Conservation (phyloP, 164 flowering plant genomes). For the Kalanchoe fedtschenkoi region DNA sequence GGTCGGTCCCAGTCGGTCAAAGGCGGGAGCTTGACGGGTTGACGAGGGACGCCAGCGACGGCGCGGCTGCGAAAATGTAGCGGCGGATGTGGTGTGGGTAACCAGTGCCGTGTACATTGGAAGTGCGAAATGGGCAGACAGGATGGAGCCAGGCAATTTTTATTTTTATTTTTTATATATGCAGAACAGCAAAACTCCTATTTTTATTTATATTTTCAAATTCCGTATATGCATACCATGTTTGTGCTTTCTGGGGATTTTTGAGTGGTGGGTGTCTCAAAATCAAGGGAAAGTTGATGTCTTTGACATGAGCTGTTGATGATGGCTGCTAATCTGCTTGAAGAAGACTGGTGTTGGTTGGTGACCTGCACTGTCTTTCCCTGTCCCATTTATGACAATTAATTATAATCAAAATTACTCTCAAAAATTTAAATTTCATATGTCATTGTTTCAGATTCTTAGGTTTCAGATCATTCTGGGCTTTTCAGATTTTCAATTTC, state of each 20-base stretch:
- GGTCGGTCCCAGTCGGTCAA: not conserved
- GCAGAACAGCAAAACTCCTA: not conserved
- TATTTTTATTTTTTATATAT: too few relatives aligned
- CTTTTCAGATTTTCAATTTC: too few relatives aligned
- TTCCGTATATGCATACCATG: not conserved
- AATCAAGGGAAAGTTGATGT: not conserved
- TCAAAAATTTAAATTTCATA: not conserved
- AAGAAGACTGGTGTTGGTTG: not conserved
- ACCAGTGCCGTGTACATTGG: not conserved
- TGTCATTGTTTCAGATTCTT: too few relatives aligned
- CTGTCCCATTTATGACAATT: not conserved
- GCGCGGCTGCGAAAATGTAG: not conserved
- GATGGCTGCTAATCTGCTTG: not conserved
- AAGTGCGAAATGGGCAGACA: slow-evolving; percentile 1
- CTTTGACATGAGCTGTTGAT: not conserved
- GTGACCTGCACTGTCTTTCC: not conserved
- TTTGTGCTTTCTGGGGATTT: not conserved
- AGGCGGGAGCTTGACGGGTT: not conserved
- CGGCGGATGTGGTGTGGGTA: not conserved
- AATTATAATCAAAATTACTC: too few relatives aligned
- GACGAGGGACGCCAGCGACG: not conserved
- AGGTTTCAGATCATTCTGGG: too few relatives aligned
- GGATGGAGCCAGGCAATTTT: slow-evolving; percentile 4
- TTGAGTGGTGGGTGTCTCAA: not conserved
- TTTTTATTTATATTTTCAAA: not conserved